Evolutionary conservation across 116 monocot genomes (phyloP).

Genomic region (Dioscorea cayenensis): DNA sequence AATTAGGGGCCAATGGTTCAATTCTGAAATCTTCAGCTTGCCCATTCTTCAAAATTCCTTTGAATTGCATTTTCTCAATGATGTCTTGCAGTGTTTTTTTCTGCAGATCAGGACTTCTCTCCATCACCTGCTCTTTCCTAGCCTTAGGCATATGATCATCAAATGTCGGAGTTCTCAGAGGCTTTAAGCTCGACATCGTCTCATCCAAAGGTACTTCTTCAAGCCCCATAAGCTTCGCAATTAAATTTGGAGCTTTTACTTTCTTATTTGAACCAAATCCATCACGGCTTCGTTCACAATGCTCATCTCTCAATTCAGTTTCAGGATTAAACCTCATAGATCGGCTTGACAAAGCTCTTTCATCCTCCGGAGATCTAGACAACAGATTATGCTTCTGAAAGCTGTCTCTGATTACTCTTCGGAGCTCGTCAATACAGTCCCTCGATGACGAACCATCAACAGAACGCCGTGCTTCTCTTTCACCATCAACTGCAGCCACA

Average conservation of each 20-base stretch:
- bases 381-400: constrained; percentile 20
- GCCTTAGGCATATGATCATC: constrained; percentile 32
- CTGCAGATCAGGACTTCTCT: constrained; percentile 4
- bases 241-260: constrained; percentile 30
- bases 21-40: constrained; percentile 4
- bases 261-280: constrained; percentile 12
- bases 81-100: constrained; percentile 30
- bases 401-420: constrained; percentile 34
- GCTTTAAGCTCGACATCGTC: constrained; percentile 10
- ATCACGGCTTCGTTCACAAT: background rate
- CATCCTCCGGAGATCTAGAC: constrained; percentile 16
- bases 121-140: constrained; percentile 9
- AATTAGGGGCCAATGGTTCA: background rate
- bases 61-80: constrained; percentile 41
- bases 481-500: background rate
- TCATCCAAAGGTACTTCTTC: constrained; percentile 30
- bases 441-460: constrained; percentile 10
- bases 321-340: constrained; percentile 7
- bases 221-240: constrained; percentile 81
- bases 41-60: constrained; percentile 27
- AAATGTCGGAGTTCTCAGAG: constrained; percentile 5
- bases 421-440: constrained; percentile 26
- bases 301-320: background rate
- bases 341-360: constrained; percentile 14
- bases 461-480: constrained; percentile 1